phyloP scores from a whole-genome alignment of 495 filamentous ascomycete species.

The Xylaria acuta region DNA sequence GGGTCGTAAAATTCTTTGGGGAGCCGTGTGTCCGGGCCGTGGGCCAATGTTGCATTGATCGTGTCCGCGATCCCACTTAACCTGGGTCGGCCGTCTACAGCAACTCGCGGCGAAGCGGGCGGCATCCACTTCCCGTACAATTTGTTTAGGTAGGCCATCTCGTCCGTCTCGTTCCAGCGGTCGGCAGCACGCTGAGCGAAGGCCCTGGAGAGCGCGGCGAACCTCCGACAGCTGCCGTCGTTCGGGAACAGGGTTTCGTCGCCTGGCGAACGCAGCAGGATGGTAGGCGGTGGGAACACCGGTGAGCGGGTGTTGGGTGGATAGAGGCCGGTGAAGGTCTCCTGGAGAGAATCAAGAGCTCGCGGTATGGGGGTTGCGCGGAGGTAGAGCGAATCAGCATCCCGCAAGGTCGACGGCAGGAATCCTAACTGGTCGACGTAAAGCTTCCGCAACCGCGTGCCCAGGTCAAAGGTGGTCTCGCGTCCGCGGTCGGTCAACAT shows the following conservation, averaged over 20 bases:
- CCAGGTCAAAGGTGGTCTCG: conserved; percentile 81
- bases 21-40: conserved; percentile 77
- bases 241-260: conserved; percentile 97
- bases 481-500: conserved; percentile 89
- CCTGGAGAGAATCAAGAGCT: conserved; percentile 86
- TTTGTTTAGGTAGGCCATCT: conserved; percentile 85
- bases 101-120: conserved; percentile 65
- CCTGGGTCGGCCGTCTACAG: conserved; percentile 82
- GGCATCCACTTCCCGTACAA: conserved; percentile 86
- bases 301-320: conserved; percentile 68
- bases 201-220: conserved; percentile 76
- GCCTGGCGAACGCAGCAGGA: conserved; percentile 70
- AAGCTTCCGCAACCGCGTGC: conserved; percentile 76
- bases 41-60: conserved; percentile 84
- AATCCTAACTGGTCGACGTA: conserved; percentile 90
- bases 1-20: conserved; percentile 88
- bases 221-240: conserved; percentile 81
- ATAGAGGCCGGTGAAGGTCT: conserved; percentile 90
- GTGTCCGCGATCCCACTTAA: conserved; percentile 94
- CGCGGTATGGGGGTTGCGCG: conserved; percentile 84
- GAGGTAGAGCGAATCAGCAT: conserved; percentile 78
- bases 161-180: conserved; percentile 79
- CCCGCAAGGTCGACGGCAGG: conserved; percentile 69
- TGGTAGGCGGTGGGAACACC: conserved; percentile 71
- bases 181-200: conserved; percentile 84